Evolutionary conservation across 192 early-diverging fungal species (phyloP), one percentile per base, ranked within the genome.

Genomic region (Entomortierella lignicola): DNA sequence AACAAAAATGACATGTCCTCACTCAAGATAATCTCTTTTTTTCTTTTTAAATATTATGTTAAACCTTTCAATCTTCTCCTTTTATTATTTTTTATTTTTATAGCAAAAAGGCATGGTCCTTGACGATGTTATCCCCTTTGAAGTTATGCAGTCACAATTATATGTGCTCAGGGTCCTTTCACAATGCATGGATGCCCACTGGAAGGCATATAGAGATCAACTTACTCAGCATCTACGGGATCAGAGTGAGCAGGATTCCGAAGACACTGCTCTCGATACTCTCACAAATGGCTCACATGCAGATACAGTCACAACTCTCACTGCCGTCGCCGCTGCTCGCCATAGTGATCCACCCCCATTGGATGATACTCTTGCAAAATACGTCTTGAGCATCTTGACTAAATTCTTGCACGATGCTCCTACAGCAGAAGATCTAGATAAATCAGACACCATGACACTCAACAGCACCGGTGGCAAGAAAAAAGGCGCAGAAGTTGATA

Each of bases 141-240:
- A 94, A 47, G 85, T 91, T 30, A 87, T 94, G 69, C 93, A 98
- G 69, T 95, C 94, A 20, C 95, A 96, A 75, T 85, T 95, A 13
- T 94, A 95, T 69, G 77, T 96, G 17, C 86, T 96, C 55, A 86
- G 92, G 61, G 85, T 98, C 44, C 81, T 96, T 27, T 92, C 92
- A 3, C 90, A 91, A 61, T 95, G 94, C 73, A 93, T 95, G 90
- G 90, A 92, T 39, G 91, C 91, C 59, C 87, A 94, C 74, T 96
- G 95, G 95, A 90, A 95, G 61, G 88, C 85, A 77, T 88, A 89
- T 66, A 87, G 87, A 60, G 86, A 79, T 41, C 75, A 79, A 30
- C 63, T 79, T 8, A 66, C 75, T 0, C 70, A 71, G 55, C 72
- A 72, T 41, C 52, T 74, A 6, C 63, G 77, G 32, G 67, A 83